These are phyloP conservation scores for Xylariales sp. DNA, from an alignment of 2,329 filamentous ascomycete species.

Conservation along the genomic window DNA sequence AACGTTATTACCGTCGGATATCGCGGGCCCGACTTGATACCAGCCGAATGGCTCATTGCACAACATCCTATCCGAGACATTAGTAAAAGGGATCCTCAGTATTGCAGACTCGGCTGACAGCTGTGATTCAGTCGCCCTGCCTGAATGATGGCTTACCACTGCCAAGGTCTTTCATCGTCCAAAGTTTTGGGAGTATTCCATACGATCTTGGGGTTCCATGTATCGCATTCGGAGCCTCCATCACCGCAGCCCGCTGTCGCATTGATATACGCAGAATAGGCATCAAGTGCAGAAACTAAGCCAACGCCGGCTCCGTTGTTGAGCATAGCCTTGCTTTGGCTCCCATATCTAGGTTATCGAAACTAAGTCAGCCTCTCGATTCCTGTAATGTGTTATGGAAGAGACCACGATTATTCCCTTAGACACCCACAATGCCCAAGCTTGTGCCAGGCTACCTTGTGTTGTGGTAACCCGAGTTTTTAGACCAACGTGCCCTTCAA, in stretches of 20 bases:
- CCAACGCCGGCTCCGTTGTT: slow-evolving; percentile 31
- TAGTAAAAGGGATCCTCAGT: too few species aligned
- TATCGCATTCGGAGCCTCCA: slow-evolving; percentile 34
- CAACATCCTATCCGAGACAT: slow-evolving; percentile 29
- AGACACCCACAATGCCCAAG: too few species aligned
- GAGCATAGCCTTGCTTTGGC: slow-evolving; percentile 7
- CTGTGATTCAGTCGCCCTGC: too few species aligned
- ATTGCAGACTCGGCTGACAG: too few species aligned
- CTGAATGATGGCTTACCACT: slow-evolving; percentile 32
- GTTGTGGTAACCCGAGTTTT: too few species aligned
- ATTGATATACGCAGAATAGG: slow-evolving; percentile 37
- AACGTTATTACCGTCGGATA: slow-evolving; percentile 15
- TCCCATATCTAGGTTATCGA: too few species aligned
- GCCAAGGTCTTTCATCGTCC: slow-evolving; percentile 35
- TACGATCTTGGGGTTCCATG: slow-evolving; percentile 29
- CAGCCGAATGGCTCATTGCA: slow-evolving; percentile 39
- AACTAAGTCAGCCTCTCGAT: too few species aligned
- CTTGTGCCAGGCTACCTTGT: too few species aligned
- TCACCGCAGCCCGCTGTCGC: slow-evolving; percentile 28
- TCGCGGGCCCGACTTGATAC: slow-evolving; percentile 30
- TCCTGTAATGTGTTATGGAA: too few species aligned
- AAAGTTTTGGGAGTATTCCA: slow-evolving; percentile 34
- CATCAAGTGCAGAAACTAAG: slow-evolving; percentile 33
- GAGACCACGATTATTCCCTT: too few species aligned
- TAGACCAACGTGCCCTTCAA: too few species aligned